Evolutionary conservation across 768 basidiomycete genomes (phyloP), one percentile per base, ranked within the genome.

Genomic region (Suillus hirtellus): DNA sequence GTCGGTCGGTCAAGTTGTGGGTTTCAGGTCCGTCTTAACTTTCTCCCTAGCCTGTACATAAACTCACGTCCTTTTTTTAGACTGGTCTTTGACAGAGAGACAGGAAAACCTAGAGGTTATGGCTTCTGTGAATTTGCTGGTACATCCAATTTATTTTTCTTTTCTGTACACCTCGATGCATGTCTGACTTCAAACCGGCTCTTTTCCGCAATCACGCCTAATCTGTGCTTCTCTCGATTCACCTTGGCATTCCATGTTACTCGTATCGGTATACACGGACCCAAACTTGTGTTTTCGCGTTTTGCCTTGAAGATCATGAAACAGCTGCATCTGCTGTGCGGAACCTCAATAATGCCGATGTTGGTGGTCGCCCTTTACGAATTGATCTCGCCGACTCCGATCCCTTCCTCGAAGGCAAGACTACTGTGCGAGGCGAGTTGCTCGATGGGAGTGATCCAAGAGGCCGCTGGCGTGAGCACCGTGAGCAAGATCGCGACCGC

Each of bases 341-440:
- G 70, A 99, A 99, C 72, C 85, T 99, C 56, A 95, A 97, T 76
- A 93, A 92, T 65, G 87, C 87, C 59, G 93, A 95, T 68, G 92
- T 98, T 38, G 94, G 92, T 62, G 97, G 97, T 4, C 87, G 97
- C 10, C 90, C 92, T 2, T 82, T 99, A 50, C 89, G 96, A 56
- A 96, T 99, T 70, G 96, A 99, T 74, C 84, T 96, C 42, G 94
- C 95, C 53, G 93, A 96, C 72, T 94, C 92, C 35, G 94, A 95
- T 69, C 93, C 95, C 6, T 92, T 93, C 73, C 87, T 95, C 64
- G 89, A 95, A 80, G 90, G 92, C 68, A 90, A 95, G 80, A 93
- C 92, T 10, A 93, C 94, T 60, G 87, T 93, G 19, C 85, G 88
- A 63, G 92, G 93, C 67, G 92, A 93, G 71, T 81, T 93, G 49